Conservation (phyloP, 2,329 filamentous ascomycete genomes). For the Gaeumannomyces tritici region DNA sequence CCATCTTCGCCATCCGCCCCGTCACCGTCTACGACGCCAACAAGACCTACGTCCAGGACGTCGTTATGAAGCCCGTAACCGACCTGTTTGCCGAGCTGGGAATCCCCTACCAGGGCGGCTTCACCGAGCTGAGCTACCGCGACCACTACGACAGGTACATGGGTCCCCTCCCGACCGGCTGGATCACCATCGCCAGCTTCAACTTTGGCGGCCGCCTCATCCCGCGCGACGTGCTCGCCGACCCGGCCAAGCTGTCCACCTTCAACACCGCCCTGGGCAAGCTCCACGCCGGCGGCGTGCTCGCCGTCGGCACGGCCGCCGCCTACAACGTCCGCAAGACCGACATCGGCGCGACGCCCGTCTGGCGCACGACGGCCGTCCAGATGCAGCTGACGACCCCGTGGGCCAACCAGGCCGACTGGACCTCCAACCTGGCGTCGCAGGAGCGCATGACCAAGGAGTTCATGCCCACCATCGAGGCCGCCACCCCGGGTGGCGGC, state of each 20-base stretch:
- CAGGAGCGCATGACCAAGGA: constrained; percentile 11
- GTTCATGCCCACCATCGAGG: constrained; percentile 10
- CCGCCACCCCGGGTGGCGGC: constrained; percentile 15
- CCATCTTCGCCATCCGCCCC: not conserved
- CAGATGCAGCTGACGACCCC: constrained; percentile 3
- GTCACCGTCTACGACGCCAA: not conserved
- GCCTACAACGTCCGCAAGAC: not conserved
- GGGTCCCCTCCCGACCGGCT: constrained; percentile 1
- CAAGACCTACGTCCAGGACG: not conserved
- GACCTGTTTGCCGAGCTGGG: not conserved
- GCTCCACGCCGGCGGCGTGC: not conserved
- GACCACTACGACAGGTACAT: not conserved
- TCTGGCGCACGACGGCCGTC: constrained; percentile 8
- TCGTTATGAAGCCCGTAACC: not conserved
- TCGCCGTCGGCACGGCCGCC: not conserved
- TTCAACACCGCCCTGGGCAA: not conserved
- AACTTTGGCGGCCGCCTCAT: constrained; percentile 4
- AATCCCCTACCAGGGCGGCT: not conserved
- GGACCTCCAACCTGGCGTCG: constrained; percentile 15
- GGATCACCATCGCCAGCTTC: constrained; percentile 3
- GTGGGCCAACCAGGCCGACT: constrained; percentile 16
- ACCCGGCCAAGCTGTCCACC: not conserved
- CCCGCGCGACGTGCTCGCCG: not conserved
- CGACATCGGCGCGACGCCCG: constrained; percentile 2
- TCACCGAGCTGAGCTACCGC: not conserved